phyloP scores from a whole-genome alignment of 495 filamentous ascomycete species.

The Echria macrotheca region DNA sequence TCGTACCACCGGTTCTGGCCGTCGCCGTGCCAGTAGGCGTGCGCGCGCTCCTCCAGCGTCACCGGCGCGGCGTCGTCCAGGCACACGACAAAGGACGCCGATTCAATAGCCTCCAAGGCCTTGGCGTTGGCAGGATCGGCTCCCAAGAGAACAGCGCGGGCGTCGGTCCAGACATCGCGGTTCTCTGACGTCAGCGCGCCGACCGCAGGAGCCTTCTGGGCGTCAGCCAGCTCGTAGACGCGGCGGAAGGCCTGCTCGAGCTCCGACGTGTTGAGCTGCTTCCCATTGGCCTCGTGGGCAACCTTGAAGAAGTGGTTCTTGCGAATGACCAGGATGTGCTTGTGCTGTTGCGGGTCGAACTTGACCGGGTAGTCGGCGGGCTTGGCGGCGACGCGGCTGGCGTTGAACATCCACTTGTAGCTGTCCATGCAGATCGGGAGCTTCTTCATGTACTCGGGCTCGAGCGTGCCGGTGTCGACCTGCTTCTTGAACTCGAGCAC shows the following conservation, averaged over 20 bases:
- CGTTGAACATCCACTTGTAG: constrained; percentile 99
- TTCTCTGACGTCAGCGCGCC: constrained; percentile 87
- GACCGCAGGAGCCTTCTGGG: constrained; percentile 63
- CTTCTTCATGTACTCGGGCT: constrained; percentile 97
- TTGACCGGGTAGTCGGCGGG: constrained; percentile 79
- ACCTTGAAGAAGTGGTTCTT: constrained; percentile 98
- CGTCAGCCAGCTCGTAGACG: constrained; percentile 70
- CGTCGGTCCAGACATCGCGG: constrained; percentile 87
- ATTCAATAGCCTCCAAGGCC: constrained; percentile 76
- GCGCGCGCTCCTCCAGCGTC: constrained; percentile 90
- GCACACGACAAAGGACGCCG: constrained; percentile 86
- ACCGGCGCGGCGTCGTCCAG: constrained; percentile 89
- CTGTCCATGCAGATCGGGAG: constrained; percentile 94
- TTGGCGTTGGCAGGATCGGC: constrained; percentile 71
- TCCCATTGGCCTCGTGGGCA: constrained; percentile 65
- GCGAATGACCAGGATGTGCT: constrained; percentile 81
- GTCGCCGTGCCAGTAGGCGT: constrained; percentile 97
- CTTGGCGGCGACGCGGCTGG: constrained; percentile 77
- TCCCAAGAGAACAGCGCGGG: constrained; percentile 68
- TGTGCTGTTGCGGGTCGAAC: constrained; percentile 65
- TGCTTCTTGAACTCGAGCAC: constrained; percentile 89
- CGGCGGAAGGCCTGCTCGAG: constrained; percentile 81
- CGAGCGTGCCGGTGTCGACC: constrained; percentile 75
- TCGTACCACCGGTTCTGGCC: constrained; percentile 96
- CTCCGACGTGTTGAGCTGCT: constrained; percentile 79